phyloP scores from a whole-genome alignment of 2,329 filamentous ascomycete species.

The Diaporthe citriasiana region DNA sequence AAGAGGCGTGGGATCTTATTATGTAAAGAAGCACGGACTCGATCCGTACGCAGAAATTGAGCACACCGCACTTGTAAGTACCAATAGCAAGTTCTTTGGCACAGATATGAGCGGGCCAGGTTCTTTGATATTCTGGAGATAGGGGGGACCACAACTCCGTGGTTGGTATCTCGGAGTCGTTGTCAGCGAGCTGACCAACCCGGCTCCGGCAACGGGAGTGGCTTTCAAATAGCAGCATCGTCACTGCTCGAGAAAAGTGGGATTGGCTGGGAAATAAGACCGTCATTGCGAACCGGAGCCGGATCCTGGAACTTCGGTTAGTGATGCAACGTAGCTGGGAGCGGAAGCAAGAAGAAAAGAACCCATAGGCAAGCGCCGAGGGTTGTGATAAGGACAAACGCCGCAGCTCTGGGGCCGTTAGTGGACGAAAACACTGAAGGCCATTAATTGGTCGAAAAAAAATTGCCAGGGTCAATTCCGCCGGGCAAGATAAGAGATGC shows the following conservation, averaged over 20 bases:
- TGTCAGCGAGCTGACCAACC: not conserved
- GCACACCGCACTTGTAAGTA: not conserved
- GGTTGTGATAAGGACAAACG: not conserved
- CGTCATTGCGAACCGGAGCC: not conserved
- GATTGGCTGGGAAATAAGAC: not conserved
- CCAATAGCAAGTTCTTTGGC: not conserved
- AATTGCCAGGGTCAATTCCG: not conserved
- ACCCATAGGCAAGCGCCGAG: not conserved
- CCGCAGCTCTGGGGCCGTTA: not conserved
- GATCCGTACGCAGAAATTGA: not conserved
- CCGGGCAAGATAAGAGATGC: not conserved
- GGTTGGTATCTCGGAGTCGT: not conserved
- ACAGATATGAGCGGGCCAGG: not conserved
- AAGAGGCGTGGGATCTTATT: not conserved
- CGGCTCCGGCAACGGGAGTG: not conserved
- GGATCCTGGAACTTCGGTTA: not conserved
- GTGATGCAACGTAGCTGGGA: not conserved
- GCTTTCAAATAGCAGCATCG: not conserved
- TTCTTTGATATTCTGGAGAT: not conserved
- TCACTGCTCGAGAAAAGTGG: not conserved
- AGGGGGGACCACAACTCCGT: not conserved
- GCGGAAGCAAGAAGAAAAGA: not conserved
- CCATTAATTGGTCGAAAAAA: not conserved
- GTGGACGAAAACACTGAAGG: not conserved
- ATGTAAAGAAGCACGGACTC: not conserved